These are phyloP conservation scores for Wallemia mellicola DNA, from an alignment of 1,284 basidiomycete species.

Conservation along the genomic window DNA sequence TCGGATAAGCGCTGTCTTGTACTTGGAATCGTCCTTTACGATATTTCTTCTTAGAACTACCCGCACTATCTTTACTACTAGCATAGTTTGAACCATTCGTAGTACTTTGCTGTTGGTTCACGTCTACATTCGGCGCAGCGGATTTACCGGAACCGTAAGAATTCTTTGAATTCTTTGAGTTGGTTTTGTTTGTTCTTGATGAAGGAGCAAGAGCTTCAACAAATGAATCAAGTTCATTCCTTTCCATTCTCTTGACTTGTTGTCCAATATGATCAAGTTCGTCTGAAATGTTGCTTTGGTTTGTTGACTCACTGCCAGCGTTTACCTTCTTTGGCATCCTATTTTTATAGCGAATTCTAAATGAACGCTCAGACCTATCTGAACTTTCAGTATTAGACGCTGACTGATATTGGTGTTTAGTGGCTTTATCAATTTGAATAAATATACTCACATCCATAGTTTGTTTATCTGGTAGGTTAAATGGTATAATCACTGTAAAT, in stretches of 20 bases:
- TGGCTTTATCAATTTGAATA: constrained; percentile 3
- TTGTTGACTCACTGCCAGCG: not conserved
- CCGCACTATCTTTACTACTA: not conserved
- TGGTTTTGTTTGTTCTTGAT: not conserved
- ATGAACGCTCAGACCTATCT: constrained; percentile 3
- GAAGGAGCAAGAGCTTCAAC: not conserved
- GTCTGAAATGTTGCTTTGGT: too few species aligned
- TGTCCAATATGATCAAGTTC: too few species aligned
- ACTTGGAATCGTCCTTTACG: not conserved
- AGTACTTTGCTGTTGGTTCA: too few species aligned
- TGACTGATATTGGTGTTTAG: constrained; percentile 5
- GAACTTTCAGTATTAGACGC: constrained; percentile 2
- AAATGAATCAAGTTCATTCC: not conserved
- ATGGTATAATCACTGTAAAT: constrained; percentile 40
- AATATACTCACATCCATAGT: constrained; percentile 6
- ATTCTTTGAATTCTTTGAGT: too few species aligned
- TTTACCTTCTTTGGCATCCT: constrained; percentile 4
- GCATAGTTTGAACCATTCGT: too few species aligned
- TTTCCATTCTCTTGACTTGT: not conserved
- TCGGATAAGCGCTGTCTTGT: not conserved
- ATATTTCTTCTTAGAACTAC: not conserved
- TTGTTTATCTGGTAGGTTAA: constrained; percentile 16
- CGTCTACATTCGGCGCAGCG: too few species aligned
- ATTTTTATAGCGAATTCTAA: constrained; percentile 5
- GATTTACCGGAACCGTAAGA: too few species aligned